Percentiles rank a stretch among this genome's conserved stretches.
phyloP scores from a whole-genome alignment of 2,329 filamentous ascomycete species.

The Eurotiales sp. region DNA sequence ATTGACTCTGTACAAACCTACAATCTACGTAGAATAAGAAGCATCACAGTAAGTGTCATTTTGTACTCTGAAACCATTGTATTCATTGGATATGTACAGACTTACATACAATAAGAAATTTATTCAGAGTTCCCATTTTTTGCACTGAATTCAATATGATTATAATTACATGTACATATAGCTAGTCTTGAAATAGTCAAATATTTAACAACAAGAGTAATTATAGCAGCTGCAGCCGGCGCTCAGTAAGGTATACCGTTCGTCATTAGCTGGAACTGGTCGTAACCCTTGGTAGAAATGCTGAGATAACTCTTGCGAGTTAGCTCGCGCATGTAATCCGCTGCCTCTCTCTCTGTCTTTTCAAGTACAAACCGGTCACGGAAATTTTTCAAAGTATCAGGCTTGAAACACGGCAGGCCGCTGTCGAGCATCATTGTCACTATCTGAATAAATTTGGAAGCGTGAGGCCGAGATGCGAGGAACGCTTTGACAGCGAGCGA shows the following conservation, averaged over 20 bases:
- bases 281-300: slow-evolving; percentile 90
- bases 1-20: too few species aligned
- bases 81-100: too few species aligned
- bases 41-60: too few species aligned
- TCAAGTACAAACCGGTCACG: slow-evolving; percentile 89
- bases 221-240: neutral
- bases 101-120: too few species aligned
- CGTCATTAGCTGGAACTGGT: slow-evolving; percentile 95
- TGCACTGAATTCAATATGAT: too few species aligned
- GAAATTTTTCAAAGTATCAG: slow-evolving; percentile 90
- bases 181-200: too few species aligned
- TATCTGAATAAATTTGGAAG: slow-evolving; percentile 83
- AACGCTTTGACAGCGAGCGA: slow-evolving; percentile 95
- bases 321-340: slow-evolving; percentile 86
- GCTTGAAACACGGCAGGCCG: slow-evolving; percentile 95
- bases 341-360: slow-evolving; percentile 85
- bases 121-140: too few species aligned
- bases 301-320: slow-evolving; percentile 87
- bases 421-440: slow-evolving; percentile 94
- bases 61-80: too few species aligned
- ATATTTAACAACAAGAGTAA: neutral
- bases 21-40: too few species aligned
- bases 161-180: too few species aligned
- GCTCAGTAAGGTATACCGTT: slow-evolving; percentile 90
- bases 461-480: slow-evolving; percentile 79